A percentile compares a stretch with the other conserved stretches of the same genome.
These are phyloP conservation scores for Gymnopilus dilepis DNA, from an alignment of 768 basidiomycete genomes.

Conservation along the genomic window DNA sequence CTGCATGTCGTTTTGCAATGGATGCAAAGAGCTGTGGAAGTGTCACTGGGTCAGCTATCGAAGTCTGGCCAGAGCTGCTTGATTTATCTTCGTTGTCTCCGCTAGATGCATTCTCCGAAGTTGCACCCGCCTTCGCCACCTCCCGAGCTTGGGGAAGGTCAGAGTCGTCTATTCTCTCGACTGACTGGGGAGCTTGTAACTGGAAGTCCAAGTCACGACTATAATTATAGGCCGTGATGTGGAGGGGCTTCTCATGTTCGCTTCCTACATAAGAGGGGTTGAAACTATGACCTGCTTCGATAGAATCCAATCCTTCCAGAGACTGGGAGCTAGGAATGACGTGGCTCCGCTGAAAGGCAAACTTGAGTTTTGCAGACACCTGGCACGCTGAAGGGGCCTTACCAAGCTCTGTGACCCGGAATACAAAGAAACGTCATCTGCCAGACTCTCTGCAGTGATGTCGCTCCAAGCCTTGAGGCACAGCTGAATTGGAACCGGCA, in stretches of 20 bases:
- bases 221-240: slow-evolving; percentile 7
- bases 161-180: too few relatives aligned
- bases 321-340: slow-evolving; percentile 38
- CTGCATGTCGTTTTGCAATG: slow-evolving; percentile 14
- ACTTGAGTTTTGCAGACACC: neutral
- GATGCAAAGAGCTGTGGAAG: slow-evolving; percentile 2
- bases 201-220: neutral
- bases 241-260: neutral
- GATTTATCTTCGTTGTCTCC: too few relatives aligned
- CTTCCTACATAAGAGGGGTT: neutral
- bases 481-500: slow-evolving; percentile 48
- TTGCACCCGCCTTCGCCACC: too few relatives aligned
- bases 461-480: slow-evolving; percentile 52
- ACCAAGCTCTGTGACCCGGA: slow-evolving; percentile 44
- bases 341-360: slow-evolving; percentile 21
- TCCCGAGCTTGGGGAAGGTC: too few relatives aligned
- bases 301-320: neutral
- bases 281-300: neutral
- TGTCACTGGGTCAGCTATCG: neutral
- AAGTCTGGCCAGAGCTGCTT: too few relatives aligned
- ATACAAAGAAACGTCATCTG: slow-evolving; percentile 45
- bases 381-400: slow-evolving; percentile 11
- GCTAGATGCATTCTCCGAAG: too few relatives aligned
- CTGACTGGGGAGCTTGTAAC: neutral
- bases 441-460: slow-evolving; percentile 53